Base-by-base conservation (phyloP, 768 basidiomycete species). In the Daedalea quercina region DNA sequence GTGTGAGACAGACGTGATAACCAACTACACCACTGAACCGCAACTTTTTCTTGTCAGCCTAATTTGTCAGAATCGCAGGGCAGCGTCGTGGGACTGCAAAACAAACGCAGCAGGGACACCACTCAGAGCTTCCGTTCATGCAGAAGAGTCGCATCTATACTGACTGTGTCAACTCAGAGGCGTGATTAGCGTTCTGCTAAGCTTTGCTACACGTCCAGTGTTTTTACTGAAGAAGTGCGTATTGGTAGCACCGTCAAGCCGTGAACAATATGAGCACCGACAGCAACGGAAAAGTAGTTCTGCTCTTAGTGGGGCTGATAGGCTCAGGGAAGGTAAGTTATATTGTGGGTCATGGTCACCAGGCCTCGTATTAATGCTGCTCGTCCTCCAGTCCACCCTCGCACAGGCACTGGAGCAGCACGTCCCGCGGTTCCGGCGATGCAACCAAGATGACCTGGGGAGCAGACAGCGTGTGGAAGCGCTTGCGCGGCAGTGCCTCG, bases 361-460 rank as follows among this genome's bases (percentile, higher is more conserved):
- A n/a, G n/a, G n/a, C n/a, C n/a, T n/a, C n/a, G n/a, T n/a, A n/a
- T n/a, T n/a, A n/a, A n/a, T n/a, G n/a, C n/a, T n/a, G n/a, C n/a
- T n/a, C n/a, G n/a, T n/a, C n/a, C n/a, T 28, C 9, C 50, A 76
- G 77, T 76, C 78, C 17, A 85, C 87, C 1, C 91, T 92, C 63
- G 87, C 90, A 45, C 66, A 81, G 57, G 80, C 83, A n/a, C 74
- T 91, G 3, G 73, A 89, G 60, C 54, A 63, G 3, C 68, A 83
- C 59, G 77, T 76, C 53, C 84, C 88, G 9, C 67, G 67, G 40
- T 86, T 89, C 64, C 71, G 72, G 42, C 76, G 87, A 58, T 90
- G 87, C 65, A 89, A 82, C 69, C 88, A 91, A 67, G 90, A 92
- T 61, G 84, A 90, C 50, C 74, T 92, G 41, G 90, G 87, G 17